phyloP scores from a whole-genome alignment of 192 early-diverging fungal species.

The Cetraspora pellucida region DNA sequence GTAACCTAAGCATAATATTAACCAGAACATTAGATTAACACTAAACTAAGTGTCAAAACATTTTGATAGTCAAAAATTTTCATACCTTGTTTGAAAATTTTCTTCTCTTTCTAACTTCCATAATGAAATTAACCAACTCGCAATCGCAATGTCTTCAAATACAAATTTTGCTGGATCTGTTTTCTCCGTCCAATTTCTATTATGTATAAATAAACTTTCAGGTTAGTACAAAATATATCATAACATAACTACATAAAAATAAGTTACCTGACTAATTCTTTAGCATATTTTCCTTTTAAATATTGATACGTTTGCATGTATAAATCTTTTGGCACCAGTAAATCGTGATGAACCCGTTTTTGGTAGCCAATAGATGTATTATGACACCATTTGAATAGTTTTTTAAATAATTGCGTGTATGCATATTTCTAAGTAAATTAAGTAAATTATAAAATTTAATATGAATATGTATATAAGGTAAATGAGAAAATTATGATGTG shows the following conservation, averaged over 20 bases:
- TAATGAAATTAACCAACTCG: constrained; percentile 76
- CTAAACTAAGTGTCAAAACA: too few species aligned
- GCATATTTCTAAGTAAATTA: constrained; percentile 51
- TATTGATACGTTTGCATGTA: constrained; percentile 65
- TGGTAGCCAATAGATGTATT: constrained; percentile 73
- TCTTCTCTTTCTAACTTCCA: constrained; percentile 59
- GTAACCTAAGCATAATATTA: constrained; percentile 6
- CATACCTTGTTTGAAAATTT: background rate
- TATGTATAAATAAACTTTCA: background rate
- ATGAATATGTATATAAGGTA: background rate
- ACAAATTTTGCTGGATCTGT: constrained; percentile 85
- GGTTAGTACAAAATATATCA: background rate
- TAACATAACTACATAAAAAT: background rate
- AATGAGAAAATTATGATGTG: too few species aligned
- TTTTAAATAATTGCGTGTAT: constrained; percentile 63
- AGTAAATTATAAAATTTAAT: background rate
- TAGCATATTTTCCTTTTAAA: constrained; percentile 70
- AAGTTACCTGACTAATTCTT: constrained; percentile 59
- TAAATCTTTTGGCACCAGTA: constrained; percentile 67
- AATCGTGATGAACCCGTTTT: constrained; percentile 69
- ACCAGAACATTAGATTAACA: background rate
- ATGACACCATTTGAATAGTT: constrained; percentile 76
- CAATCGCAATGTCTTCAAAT: constrained; percentile 86
- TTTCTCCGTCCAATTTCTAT: constrained; percentile 72
- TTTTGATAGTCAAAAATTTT: too few species aligned